Conservation (phyloP, 129 eudicot genomes). For the Tanacetum coccineum region DNA sequence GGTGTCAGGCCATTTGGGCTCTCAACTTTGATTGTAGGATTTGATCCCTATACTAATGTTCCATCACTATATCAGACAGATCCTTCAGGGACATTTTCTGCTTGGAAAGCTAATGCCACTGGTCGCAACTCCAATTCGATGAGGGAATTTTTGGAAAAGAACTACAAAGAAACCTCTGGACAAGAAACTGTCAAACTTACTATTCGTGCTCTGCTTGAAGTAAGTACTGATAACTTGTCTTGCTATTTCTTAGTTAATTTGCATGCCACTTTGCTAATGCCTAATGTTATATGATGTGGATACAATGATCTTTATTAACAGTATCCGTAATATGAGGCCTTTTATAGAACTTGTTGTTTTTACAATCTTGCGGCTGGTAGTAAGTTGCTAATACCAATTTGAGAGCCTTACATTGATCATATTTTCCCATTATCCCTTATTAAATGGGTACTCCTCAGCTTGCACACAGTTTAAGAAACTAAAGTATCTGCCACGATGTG, state of each 20-base stretch:
- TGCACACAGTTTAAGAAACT: too few relatives aligned
- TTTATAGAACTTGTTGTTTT: too few relatives aligned
- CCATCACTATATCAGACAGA: conserved; percentile 94
- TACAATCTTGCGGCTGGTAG: too few relatives aligned
- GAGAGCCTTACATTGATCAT: too few relatives aligned
- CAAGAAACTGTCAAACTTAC: conserved; percentile 83
- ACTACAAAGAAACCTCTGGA: conserved; percentile 86
- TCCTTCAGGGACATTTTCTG: conserved; percentile 94
- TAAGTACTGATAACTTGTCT: conserved; percentile 28
- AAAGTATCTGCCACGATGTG: too few relatives aligned
- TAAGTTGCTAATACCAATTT: too few relatives aligned
- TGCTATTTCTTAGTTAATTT: not conserved
- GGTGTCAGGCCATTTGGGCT: conserved; percentile 97
- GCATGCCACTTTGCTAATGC: too few relatives aligned
- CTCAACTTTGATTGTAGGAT: conserved; percentile 84
- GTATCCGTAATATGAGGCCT: too few relatives aligned
- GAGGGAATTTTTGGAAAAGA: conserved; percentile 82
- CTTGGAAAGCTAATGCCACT: conserved; percentile 96
- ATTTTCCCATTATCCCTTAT: too few relatives aligned
- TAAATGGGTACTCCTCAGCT: too few relatives aligned
- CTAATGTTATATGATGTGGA: too few relatives aligned
- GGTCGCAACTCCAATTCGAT: conserved; percentile 90
- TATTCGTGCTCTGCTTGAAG: conserved; percentile 83
- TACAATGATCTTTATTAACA: too few relatives aligned
- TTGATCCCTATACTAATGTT: conserved; percentile 71